Evolutionary conservation across 805 yeast genomes (phyloP).

Genomic region (Cyberlindnera petersonii): DNA sequence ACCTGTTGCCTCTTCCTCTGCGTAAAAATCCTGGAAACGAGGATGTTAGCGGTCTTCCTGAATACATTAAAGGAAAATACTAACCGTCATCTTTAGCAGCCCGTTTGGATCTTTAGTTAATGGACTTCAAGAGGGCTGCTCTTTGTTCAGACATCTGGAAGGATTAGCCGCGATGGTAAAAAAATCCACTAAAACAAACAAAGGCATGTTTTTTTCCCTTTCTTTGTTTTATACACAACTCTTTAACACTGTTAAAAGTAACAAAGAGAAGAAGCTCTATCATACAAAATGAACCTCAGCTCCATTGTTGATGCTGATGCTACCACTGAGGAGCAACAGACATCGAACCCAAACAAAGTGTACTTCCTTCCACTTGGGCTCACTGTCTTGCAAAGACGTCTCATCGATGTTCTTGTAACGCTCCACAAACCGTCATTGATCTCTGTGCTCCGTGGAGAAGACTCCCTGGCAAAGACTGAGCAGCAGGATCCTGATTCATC

Average conservation of each 20-base stretch:
- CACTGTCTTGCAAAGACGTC: constrained; percentile 40
- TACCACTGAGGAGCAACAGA: constrained; percentile 4
- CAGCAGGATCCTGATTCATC: neutral
- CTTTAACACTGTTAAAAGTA: neutral
- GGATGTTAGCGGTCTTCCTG: neutral
- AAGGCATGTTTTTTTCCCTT: too few relatives aligned
- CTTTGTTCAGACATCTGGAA: neutral
- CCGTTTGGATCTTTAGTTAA: neutral
- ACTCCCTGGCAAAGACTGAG: constrained; percentile 3
- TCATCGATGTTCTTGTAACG: constrained; percentile 40
- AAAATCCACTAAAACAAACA: constrained; percentile 22
- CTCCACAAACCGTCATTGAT: constrained; percentile 37
- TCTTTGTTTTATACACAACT: too few relatives aligned
- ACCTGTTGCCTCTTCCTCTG: constrained; percentile 47
- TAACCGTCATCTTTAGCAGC: constrained; percentile 2
- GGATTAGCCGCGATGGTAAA: neutral
- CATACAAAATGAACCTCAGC: constrained; percentile 13
- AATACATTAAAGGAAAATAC: neutral
- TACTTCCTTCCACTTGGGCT: constrained; percentile 39
- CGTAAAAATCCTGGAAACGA: constrained; percentile 5
- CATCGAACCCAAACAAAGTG: constrained; percentile 5
- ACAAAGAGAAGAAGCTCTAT: neutral
- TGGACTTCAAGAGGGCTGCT: neutral
- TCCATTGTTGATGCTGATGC: constrained; percentile 12
- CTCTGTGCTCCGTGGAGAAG: constrained; percentile 15